These are phyloP conservation scores for Penicillium sp. DNA, from an alignment of 2,329 filamentous ascomycete genomes.

Conservation along the genomic window DNA sequence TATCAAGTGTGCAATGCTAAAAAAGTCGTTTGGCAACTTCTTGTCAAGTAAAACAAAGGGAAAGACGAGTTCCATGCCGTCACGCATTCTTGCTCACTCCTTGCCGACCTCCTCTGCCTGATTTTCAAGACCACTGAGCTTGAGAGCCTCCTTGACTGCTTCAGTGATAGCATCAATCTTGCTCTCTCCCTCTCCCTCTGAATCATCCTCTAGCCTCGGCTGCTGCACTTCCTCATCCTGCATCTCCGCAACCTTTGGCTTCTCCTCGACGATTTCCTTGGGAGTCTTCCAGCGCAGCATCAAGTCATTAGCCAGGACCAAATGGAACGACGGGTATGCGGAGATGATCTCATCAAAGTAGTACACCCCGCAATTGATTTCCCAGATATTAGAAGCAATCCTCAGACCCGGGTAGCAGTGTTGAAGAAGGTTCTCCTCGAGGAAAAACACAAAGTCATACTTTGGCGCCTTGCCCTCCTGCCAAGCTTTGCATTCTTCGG, in stretches of 20 bases:
- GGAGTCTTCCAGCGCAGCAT: conserved; percentile 72
- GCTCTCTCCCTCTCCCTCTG: neutral
- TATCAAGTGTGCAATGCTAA: neutral
- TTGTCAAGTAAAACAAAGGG: neutral
- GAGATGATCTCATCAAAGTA: conserved; percentile 67
- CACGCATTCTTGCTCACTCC: neutral
- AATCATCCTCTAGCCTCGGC: neutral
- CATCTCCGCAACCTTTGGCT: neutral
- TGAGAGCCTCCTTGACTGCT: conserved; percentile 4
- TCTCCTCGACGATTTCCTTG: neutral
- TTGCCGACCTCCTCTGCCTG: conserved; percentile 5
- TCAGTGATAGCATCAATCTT: neutral
- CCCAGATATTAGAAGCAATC: conserved; percentile 61
- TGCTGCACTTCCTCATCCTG: neutral
- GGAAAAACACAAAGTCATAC: conserved; percentile 62
- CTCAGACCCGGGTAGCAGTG: conserved; percentile 71
- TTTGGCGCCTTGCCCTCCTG: conserved; percentile 24
- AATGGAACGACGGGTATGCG: conserved; percentile 68
- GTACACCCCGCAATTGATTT: conserved; percentile 64
- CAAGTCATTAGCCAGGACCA: conserved; percentile 70
- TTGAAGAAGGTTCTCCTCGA: conserved; percentile 68
- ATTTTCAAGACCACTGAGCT: conserved; percentile 3
- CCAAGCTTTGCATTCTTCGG: conserved; percentile 40
- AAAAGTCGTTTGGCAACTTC: neutral
- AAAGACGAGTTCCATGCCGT: neutral